phyloP scores from a whole-genome alignment of 495 filamentous ascomycete genomes.

The Penicillium crystallinum region DNA sequence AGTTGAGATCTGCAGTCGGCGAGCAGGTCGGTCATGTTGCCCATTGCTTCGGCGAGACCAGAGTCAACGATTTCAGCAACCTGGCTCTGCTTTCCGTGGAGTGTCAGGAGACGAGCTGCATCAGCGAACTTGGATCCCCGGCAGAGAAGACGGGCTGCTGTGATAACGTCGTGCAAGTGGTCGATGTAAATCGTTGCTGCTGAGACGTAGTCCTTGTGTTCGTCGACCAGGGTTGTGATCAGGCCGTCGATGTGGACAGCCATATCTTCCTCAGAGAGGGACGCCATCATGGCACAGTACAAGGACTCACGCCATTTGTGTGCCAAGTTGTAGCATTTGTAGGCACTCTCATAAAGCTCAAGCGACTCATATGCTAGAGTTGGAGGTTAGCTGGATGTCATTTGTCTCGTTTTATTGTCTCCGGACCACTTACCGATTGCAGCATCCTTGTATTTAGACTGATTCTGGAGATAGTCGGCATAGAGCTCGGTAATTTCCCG shows the following conservation, averaged over 20 bases:
- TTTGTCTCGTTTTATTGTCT: not conserved
- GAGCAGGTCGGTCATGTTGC: constrained; percentile 76
- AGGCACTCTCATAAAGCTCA: constrained; percentile 62
- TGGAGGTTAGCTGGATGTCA: constrained; percentile 1
- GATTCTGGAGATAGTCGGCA: constrained; percentile 67
- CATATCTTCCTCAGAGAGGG: constrained; percentile 53
- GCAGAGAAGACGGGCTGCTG: constrained; percentile 67
- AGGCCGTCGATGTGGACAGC: constrained; percentile 59
- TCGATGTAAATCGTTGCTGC: constrained; percentile 78
- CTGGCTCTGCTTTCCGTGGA: constrained; percentile 42
- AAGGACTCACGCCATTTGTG: constrained; percentile 87
- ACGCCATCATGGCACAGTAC: constrained; percentile 64
- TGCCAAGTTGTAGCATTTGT: constrained; percentile 73
- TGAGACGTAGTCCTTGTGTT: constrained; percentile 73
- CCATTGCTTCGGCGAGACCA: constrained; percentile 71
- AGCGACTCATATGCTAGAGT: constrained; percentile 79
- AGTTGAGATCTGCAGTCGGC: constrained; percentile 87
- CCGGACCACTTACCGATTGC: constrained; percentile 52
- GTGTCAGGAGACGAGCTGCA: constrained; percentile 64
- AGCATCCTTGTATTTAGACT: constrained; percentile 75
- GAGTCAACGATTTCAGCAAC: constrained; percentile 62
- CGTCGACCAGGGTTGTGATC: constrained; percentile 69
- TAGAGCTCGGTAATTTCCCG: constrained; percentile 65
- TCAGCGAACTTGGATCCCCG: constrained; percentile 79
- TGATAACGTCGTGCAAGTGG: constrained; percentile 64